Evolutionary conservation across 768 basidiomycete genomes (phyloP), one percentile per base, ranked within the genome.

Genomic region (Melanogaster broomeanus): DNA sequence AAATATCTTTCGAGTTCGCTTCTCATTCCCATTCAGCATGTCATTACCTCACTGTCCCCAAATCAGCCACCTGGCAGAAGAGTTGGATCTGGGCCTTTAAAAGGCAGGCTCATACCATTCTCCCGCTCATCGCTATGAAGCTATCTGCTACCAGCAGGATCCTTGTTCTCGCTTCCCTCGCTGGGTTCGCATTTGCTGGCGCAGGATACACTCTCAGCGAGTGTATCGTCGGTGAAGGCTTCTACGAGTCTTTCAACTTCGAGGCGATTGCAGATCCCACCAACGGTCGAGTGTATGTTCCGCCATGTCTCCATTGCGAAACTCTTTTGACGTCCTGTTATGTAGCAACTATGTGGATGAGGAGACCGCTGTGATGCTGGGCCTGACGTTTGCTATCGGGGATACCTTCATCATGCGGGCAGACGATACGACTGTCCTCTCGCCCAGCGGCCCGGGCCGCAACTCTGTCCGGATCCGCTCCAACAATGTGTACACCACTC

Each of bases 221-320:
- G 21, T 43, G 24, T 1, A 60, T 71, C 24, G 51, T 63, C 27
- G 73, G 74, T 9, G 37, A 63, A 6, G 51, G 35, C 27, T 74
- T 75, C 54, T 62, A 69, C 30, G 34, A 27, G 41, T 54, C 59
- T 19, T 74, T 74, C 60, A 58, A 37, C 46, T 72, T 66, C 35
- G 61, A 73, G 30, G 64, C 64, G 19, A 66, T 71, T 40, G 24
- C 65, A 2, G 73, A 74, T 49, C 73, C 74, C 6, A 74, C 74
- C 18, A 2, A 58, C 15, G 74, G 73, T n/a, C 57, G 70, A 15
- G 72, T 74, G 68, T 71, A 57, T 19, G 68, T 61, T 12, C 15
- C 38, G 10, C 19, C 24, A 24, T 46, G 10, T 43, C 24, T 39
- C 18, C 6, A 18, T 52, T 24, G 30, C n/a, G 7, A 6, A 19